Base-by-base conservation (phyloP, 257 asterid species). In the Thymus quinquecostatus region DNA sequence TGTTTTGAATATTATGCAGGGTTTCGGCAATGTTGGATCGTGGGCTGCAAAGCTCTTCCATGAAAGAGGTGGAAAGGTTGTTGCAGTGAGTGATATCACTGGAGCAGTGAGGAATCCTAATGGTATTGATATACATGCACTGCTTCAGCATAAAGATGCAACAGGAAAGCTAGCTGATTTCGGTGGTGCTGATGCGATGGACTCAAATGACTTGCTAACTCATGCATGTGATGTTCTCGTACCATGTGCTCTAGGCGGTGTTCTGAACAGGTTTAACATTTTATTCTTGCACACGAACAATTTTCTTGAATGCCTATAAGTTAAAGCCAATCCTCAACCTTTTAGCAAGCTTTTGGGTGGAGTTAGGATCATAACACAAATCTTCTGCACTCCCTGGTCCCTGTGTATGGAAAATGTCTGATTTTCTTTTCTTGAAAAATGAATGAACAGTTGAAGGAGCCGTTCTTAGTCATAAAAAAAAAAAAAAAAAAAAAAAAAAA, bases 191-290 rank as follows among this genome's bases (percentile, higher is more conserved):
- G 93, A 87, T 82, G 65, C 82, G 1, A 73, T 92, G 97, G 81
- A 87, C 68, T 78, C 97, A 43, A 71, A 87, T 76, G 96, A 86
- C 41, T 70, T 92, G 81, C 88, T 90, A 7, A 70, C 76, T 41
- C 91, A 82, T 76, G 90, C 90, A 72, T 92, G 98, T 54, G 97
- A 92, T 47, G 97, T 92, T 80, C 93, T 90, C 49, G 84, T 92
- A 61, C 97, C 98, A 0, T 92, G 97, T 71, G 98, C 98, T 78
- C 80, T 92, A n/a, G 98, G 95, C 28, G 98, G 98, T 75, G 98
- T 92, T 73, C 80, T 92, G 57, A 87, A 88, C 86, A 90, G 88
- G 96, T 92, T 69, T 30, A 41, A 38, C 60, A 7, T 40, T 60
- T 34, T 54, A 1, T 32, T 70, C 21, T 29, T 9, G 33, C 50